These are phyloP conservation scores for Sporobolomyces pararoseus DNA, from an alignment of 768 basidiomycete species.

Conservation along the genomic window DNA sequence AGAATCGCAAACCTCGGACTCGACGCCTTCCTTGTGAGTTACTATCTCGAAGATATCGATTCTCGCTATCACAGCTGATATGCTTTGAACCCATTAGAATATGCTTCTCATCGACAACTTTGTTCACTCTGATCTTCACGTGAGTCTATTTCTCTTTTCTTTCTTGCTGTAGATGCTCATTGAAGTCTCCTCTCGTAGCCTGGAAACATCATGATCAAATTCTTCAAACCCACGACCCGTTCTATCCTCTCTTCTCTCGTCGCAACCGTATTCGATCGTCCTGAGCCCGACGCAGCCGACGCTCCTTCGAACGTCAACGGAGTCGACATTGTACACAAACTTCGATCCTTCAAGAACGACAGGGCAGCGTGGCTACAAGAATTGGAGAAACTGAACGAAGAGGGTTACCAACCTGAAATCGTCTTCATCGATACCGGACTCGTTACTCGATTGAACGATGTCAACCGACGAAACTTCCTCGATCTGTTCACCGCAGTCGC, in stretches of 20 bases:
- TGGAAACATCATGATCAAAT: constrained; percentile 98
- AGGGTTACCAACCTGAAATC: constrained; percentile 87
- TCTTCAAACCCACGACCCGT: constrained; percentile 70
- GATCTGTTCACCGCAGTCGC: constrained; percentile 95
- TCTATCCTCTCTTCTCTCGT: constrained; percentile 56
- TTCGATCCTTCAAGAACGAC: constrained; percentile 60
- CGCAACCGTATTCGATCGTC: constrained; percentile 54
- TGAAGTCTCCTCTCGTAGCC: constrained; percentile 18
- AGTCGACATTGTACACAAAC: constrained; percentile 63
- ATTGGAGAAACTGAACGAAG: constrained; percentile 59
- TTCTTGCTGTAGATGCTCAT: not conserved
- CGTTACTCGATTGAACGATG: constrained; percentile 75
- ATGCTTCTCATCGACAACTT: constrained; percentile 98
- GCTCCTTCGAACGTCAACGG: constrained; percentile 31
- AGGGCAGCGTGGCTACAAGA: constrained; percentile 66
- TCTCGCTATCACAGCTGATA: not conserved
- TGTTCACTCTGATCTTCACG: constrained; percentile 63
- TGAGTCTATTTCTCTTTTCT: constrained; percentile 13
- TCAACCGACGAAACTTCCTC: constrained; percentile 87
- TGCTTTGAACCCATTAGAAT: constrained; percentile 59
- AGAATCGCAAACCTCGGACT: constrained; percentile 86
- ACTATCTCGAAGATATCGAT: too few relatives aligned
- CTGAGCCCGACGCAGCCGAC: constrained; percentile 47
- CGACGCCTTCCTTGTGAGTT: constrained; percentile 83
- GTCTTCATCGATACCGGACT: constrained; percentile 96